Evolutionary conservation across 1,284 basidiomycete species (phyloP), one percentile per base, ranked within the genome.

Genomic region (Lentinula novae-zelandiae): DNA sequence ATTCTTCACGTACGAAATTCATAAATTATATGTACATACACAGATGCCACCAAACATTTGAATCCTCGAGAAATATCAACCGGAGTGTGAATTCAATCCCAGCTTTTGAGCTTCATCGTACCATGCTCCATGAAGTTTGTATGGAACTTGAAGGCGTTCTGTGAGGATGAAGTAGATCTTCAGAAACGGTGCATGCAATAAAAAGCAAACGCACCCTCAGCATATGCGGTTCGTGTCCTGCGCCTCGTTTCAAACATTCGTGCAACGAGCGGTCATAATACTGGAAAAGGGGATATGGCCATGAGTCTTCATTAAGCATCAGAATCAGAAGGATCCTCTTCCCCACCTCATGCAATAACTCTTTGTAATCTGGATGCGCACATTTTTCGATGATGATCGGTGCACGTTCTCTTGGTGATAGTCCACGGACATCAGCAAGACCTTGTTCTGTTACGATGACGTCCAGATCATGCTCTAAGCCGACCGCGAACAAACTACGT

Each of bases 171-270:
- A 46, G 60, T 12, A n/a, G 54, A 40, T 58, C 1, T 42, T 61
- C 15, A 34, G 58, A 61, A 48, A 34, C 33, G 44, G 2, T 20
- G 44, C n/a, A 46, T 15, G 17, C 5, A 22, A 9, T 22, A 7
- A 50, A 22, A 15, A 53, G 17, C 31, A 55, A 20, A 67, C 72
- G n/a, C 52, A 76, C 75, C 70, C 70, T 71, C 17, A 82, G 69
- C 76, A 81, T 82, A 69, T 82, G 81, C 0, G 81, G 81, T 69
- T 82, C 76, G 66, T 82, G 81, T 0, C 74, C 81, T 5, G 76
- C 71, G 8, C 79, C 79, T 5, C 72, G 69, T 60, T 72, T 73
- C 65, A 82, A 63, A 64, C 80, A 82, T 62, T 83, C 80, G 66
- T 72, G 67, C 58, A 82, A 64, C 0, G 78, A 67, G 9, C 78